Evolutionary conservation across 1,284 basidiomycete species (phyloP).

Genomic region (Sporisorium iseilematis-ciliati): DNA sequence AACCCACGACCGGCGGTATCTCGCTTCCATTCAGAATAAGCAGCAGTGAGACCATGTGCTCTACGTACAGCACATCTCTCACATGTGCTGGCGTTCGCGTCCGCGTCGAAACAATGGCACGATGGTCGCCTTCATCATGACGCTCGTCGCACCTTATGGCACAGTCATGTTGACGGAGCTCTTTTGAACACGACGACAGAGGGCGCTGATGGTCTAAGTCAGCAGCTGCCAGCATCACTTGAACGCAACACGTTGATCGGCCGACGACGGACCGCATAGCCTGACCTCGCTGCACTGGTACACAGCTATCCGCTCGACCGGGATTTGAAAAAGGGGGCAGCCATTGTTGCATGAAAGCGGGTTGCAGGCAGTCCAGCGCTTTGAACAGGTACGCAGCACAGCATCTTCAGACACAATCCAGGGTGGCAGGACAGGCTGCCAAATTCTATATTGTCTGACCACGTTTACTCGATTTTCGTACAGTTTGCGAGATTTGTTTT

Average conservation of each 20-base stretch:
- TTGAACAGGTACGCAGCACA: too few species aligned
- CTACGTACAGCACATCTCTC: too few species aligned
- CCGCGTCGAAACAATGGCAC: too few species aligned
- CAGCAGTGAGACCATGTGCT: too few species aligned
- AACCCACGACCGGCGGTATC: not conserved
- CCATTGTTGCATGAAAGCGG: not conserved
- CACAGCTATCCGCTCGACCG: not conserved
- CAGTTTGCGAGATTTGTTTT: not conserved
- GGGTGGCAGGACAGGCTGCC: too few species aligned
- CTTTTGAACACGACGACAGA: too few species aligned
- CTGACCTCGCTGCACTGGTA: not conserved
- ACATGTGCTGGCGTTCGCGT: too few species aligned
- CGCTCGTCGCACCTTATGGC: too few species aligned
- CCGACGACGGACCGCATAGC: slow-evolving; percentile 10
- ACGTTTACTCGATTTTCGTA: not conserved
- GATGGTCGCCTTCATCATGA: too few species aligned
- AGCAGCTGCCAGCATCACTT: not conserved
- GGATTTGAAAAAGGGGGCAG: slow-evolving; percentile 5
- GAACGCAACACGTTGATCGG: not conserved
- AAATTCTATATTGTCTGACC: not conserved
- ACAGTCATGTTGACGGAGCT: too few species aligned
- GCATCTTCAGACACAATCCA: too few species aligned
- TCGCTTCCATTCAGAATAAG: not conserved
- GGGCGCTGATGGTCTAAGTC: too few species aligned
- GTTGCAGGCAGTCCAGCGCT: not conserved